Base-by-base conservation (phyloP, 2,329 filamentous ascomycete genomes). In the Neospermospora avenae region DNA sequence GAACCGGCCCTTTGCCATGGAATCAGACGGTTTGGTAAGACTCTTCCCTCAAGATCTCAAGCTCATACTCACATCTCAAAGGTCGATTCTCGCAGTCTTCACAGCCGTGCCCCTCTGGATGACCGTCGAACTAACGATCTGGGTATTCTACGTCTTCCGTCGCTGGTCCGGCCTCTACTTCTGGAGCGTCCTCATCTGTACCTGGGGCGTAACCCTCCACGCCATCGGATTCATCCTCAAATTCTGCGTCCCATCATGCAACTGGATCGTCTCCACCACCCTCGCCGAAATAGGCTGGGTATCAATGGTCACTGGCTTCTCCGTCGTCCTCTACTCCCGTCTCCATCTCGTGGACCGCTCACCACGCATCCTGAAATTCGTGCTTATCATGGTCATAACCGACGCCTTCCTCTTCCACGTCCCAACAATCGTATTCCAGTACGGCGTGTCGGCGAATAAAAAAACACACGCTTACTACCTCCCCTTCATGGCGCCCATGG, bases 241-340 rank as follows among this genome's bases (percentile, higher is more conserved):
- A 16, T 52, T 52, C 35, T 52, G 49, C 20, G 49, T 52, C 34
- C 49, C 49, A 37, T 52, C 49, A 52, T 52, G 49, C 35, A 52
- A 37, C 34, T 52, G 49, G 49, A 52, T 52, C 34, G 49, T 52
- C 18, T 34, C 24, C 4, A 39, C 49, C 6, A 25, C 49, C 4
- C 34, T 52, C 3, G 49, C 35, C 20, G 49, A 52, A 39, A 63
- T 79, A 42, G 77, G 77, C 58, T 80, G 78, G 78, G 78, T 75
- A 63, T 71, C 70, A 20, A 61, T 63, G 61, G 58, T 65, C 3
- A 62, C 62, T 1, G 78, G 78, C 16, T 78, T 80, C 66, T 75
- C 76, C 1, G 64, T 80, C 34, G 78, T 80, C 13, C 71, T 80
- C 5, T 80, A 78, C 68, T 80, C 78, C 5, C 74, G 78, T 14